Evolutionary conservation across 768 basidiomycete species (phyloP), one percentile per base, ranked within the genome.

Genomic region (Leccinum pellstonianum): DNA sequence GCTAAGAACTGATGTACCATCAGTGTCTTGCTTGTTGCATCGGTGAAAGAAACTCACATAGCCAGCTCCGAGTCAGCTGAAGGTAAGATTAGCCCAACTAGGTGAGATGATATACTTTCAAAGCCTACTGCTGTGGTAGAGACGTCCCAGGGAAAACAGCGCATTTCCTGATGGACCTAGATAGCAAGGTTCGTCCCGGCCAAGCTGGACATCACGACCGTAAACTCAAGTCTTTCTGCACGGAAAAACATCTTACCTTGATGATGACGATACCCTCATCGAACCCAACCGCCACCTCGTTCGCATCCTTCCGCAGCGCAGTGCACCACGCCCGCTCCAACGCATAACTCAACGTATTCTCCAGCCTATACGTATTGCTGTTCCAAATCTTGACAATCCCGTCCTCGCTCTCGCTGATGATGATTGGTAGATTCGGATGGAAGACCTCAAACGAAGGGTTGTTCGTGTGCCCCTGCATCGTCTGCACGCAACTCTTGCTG

Each of bases 331-430:
- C 92, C 29, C 96, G 84, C 77, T 98, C 97, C 54, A 99, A 77
- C 1, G 92, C 93, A 69, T 98, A 99, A 74, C 87, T 95, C 52
- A 98, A 78, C 4, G 97, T 98, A 71, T 95, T 98, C 76, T 98
- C 97, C 43, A 99, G 79, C 11, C 96, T 80, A 73, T 98, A 99
- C 1, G 97, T 98, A 6, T 90, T 90, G 50, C 91, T 90, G 70
- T 98, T 96, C 97, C 97, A 99, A 60, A 99, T 86, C 78, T 98
- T 99, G 72, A 99, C 79, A 1, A 94, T 94, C 6, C 97, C 96
- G 67, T 98, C 97, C 73, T 98, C 96, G 55, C 93, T 93, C 51
- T 97, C 97, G 60, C 92, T 95, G 69, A 90, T 62, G 71, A 98
- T 93, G 27, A 29, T 29, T 29, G 27, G 27, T 29, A 29, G 66